Conservation (phyloP, 345 rosid genomes). For the Sapria himalayana region DNA sequence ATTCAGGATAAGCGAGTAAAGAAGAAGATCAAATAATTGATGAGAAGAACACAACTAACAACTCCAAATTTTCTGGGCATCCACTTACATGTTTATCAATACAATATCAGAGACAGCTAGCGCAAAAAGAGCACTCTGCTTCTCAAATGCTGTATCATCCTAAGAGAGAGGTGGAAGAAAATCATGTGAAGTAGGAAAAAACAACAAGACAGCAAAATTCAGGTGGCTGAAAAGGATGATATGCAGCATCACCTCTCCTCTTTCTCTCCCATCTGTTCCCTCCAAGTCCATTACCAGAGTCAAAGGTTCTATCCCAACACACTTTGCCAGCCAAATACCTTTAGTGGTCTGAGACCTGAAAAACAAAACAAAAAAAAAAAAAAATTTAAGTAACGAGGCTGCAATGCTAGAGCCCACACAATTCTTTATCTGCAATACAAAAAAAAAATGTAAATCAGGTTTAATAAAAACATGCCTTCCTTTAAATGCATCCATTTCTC, state of each 20-base stretch:
- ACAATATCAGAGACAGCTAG: constrained; percentile 97
- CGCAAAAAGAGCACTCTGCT: constrained; percentile 98
- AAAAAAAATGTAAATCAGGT: constrained; percentile 5
- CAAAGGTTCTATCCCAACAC: constrained; percentile 76
- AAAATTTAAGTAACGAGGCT: too few relatives aligned
- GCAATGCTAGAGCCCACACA: too few relatives aligned
- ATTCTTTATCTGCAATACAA: constrained; percentile 8
- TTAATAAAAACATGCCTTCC: constrained; percentile 47
- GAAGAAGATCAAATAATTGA: too few relatives aligned
- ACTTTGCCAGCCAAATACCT: constrained; percentile 91
- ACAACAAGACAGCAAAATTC: too few relatives aligned
- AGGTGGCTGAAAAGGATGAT: too few relatives aligned
- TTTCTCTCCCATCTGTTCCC: constrained; percentile 99
- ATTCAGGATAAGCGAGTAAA: background rate
- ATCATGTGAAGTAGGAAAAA: background rate
- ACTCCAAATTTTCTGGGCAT: background rate
- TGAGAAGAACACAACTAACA: constrained; percentile 1
- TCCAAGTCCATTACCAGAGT: constrained; percentile 95
- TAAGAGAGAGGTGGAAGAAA: constrained; percentile 12
- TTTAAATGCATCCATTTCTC: constrained; percentile 97
- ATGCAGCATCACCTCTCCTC: constrained; percentile 61
- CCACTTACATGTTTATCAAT: constrained; percentile 84
- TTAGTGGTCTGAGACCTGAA: constrained; percentile 91
- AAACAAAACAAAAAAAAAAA: constrained; percentile 6
- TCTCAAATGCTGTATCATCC: constrained; percentile 99